These are phyloP conservation scores for Helichrysum umbraculigerum DNA, from an alignment of 129 eudicot genomes.

Conservation along the genomic window DNA sequence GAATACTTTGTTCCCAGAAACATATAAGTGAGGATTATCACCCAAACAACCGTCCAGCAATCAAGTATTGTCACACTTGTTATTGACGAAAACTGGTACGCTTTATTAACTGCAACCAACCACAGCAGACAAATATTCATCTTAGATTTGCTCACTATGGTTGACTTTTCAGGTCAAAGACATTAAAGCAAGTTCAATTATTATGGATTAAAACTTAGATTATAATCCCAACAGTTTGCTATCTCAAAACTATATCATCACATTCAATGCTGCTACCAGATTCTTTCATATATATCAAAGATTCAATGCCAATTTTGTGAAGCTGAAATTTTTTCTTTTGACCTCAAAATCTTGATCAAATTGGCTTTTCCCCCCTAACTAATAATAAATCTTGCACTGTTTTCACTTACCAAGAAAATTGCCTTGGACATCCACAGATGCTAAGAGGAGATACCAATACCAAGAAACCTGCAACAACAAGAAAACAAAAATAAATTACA, in stretches of 20 bases:
- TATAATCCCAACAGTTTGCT: not conserved
- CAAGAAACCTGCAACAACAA: conserved; percentile 58
- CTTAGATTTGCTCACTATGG: not conserved
- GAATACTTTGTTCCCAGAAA: conserved; percentile 74
- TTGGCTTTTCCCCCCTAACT: not conserved
- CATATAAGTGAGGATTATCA: conserved; percentile 71
- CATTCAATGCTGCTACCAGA: not conserved
- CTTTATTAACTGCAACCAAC: conserved; percentile 59
- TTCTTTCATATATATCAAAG: not conserved
- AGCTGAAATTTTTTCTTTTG: not conserved
- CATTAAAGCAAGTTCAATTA: not conserved
- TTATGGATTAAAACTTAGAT: too few species aligned
- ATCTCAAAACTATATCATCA: not conserved
- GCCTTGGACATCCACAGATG: conserved; percentile 84
- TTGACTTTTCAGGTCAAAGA: conserved; percentile 1
- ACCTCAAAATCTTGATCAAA: not conserved
- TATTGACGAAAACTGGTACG: conserved; percentile 77
- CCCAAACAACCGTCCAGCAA: conserved; percentile 85
- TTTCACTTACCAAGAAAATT: conserved; percentile 66
- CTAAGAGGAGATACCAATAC: conserved; percentile 82
- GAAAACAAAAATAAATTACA: not conserved
- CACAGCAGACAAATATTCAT: not conserved
- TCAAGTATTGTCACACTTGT: conserved; percentile 86
- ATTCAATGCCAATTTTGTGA: not conserved
- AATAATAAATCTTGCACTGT: not conserved